A percentile compares a stretch with the other conserved stretches of the same genome.
Evolutionary conservation across 2,329 filamentous ascomycete genomes (phyloP).

Genomic region (Fusarium mangiferae): DNA sequence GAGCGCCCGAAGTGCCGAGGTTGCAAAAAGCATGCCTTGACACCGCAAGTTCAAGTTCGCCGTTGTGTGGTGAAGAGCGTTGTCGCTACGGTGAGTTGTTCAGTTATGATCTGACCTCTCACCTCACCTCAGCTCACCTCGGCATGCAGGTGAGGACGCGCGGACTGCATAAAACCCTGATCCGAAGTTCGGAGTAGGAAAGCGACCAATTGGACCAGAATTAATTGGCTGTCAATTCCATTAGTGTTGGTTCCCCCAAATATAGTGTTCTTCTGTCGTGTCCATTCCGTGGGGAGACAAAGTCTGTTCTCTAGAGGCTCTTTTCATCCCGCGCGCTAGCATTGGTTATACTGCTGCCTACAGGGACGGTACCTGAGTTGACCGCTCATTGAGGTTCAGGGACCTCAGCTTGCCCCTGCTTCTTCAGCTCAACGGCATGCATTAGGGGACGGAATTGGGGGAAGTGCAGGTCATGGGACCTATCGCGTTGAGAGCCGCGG

Average conservation of each 20-base stretch:
- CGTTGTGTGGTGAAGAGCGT: neutral
- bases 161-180: neutral
- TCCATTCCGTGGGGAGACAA: neutral
- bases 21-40: neutral
- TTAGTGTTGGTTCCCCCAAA: neutral
- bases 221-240: neutral
- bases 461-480: constrained; percentile 5
- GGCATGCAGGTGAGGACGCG: neutral
- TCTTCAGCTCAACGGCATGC: constrained; percentile 20
- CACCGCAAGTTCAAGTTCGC: neutral
- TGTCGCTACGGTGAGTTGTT: neutral
- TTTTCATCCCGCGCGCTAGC: neutral
- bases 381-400: constrained; percentile 20
- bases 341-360: constrained; percentile 21
- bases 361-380: constrained; percentile 9
- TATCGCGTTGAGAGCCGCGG: constrained; percentile 19
- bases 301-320: neutral
- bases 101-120: neutral
- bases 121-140: neutral
- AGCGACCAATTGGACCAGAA: neutral
- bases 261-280: neutral
- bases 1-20: neutral
- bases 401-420: constrained; percentile 27
- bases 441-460: neutral
- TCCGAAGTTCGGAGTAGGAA: neutral